phyloP scores from a whole-genome alignment of 768 basidiomycete species.

The Xerocomus potaroensis region DNA sequence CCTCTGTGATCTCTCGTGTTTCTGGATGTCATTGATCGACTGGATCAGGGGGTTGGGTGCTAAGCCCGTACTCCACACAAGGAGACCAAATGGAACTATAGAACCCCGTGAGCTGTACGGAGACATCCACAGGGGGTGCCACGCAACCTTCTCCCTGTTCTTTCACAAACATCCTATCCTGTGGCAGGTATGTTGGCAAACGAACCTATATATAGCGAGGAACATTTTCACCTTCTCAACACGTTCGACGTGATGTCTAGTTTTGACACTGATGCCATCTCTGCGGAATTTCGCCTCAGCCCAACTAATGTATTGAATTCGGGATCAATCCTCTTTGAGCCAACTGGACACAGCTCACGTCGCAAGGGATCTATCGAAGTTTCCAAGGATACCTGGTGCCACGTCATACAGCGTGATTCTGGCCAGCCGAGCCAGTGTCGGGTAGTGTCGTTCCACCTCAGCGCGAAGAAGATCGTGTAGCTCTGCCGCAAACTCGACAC shows the following conservation, averaged over 20 bases:
- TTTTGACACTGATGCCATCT: slow-evolving; percentile 70
- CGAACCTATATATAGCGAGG: slow-evolving; percentile 6
- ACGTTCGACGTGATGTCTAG: slow-evolving; percentile 67
- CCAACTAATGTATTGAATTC: slow-evolving; percentile 39
- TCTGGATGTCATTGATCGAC: slow-evolving; percentile 54
- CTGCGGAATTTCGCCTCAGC: slow-evolving; percentile 66
- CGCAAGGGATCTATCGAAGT: slow-evolving; percentile 65
- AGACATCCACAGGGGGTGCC: slow-evolving; percentile 4
- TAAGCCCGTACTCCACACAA: slow-evolving; percentile 87
- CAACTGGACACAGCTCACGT: slow-evolving; percentile 37
- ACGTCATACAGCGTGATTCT: slow-evolving; percentile 82
- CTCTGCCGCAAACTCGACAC: slow-evolving; percentile 83
- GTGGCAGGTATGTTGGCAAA: slow-evolving; percentile 8
- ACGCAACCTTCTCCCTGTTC: slow-evolving; percentile 64
- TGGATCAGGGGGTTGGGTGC: slow-evolving; percentile 76
- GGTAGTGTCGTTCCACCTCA: slow-evolving; percentile 61
- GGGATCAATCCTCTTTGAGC: slow-evolving; percentile 2
- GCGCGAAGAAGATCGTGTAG: slow-evolving; percentile 70
- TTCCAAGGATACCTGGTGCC: slow-evolving; percentile 69
- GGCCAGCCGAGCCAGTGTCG: slow-evolving; percentile 56
- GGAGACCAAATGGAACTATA: slow-evolving; percentile 72
- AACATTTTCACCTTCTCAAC: slow-evolving; percentile 49
- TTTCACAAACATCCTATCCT: slow-evolving; percentile 67
- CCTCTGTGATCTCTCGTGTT: slow-evolving; percentile 57
- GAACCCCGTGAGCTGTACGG: slow-evolving; percentile 4